Percentiles rank a stretch among this genome's conserved stretches.
phyloP scores from a whole-genome alignment of 1,284 basidiomycete genomes.

The Prillingera fragicola region DNA sequence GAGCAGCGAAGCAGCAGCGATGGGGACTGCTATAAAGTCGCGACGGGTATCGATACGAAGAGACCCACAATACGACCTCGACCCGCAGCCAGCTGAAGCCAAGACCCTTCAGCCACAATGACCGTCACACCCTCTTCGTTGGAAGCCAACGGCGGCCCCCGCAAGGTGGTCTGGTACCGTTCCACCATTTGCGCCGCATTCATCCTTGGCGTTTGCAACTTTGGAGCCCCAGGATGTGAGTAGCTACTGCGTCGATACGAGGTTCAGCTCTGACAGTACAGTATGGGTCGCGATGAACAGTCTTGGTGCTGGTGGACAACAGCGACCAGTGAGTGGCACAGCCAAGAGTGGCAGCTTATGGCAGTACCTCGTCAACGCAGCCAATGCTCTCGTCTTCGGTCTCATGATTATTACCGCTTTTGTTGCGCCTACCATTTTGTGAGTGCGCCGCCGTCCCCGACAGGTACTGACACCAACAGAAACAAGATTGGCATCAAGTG shows the following conservation, averaged over 20 bases:
- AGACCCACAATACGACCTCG: no score
- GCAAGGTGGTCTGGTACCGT: slow-evolving; percentile 2
- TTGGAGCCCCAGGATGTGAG: slow-evolving; percentile 15
- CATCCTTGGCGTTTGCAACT: slow-evolving; percentile 20
- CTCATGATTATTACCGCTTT: slow-evolving; percentile 23
- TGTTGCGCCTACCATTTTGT: slow-evolving; percentile 1
- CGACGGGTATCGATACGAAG: no score
- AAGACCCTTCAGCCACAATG: no score
- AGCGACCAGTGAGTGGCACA: no score
- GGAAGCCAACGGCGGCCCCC: no score
- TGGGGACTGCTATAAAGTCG: no score
- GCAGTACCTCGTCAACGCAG: slow-evolving; percentile 37
- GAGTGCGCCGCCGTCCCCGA: no score
- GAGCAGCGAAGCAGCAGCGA: no score
- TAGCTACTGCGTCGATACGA: neutral
- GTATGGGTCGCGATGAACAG: slow-evolving; percentile 43
- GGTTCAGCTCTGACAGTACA: neutral
- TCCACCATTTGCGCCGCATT: slow-evolving; percentile 4
- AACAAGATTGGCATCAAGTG: slow-evolving; percentile 7
- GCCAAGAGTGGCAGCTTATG: no score
- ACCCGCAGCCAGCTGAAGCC: no score
- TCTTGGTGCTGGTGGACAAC: slow-evolving; percentile 39
- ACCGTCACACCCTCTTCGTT: no score
- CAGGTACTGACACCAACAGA: no score
- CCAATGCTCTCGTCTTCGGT: slow-evolving; percentile 40